Evolutionary conservation across 1,139 yeast species (phyloP).

Genomic region (Blastobotrys capitulatus): DNA sequence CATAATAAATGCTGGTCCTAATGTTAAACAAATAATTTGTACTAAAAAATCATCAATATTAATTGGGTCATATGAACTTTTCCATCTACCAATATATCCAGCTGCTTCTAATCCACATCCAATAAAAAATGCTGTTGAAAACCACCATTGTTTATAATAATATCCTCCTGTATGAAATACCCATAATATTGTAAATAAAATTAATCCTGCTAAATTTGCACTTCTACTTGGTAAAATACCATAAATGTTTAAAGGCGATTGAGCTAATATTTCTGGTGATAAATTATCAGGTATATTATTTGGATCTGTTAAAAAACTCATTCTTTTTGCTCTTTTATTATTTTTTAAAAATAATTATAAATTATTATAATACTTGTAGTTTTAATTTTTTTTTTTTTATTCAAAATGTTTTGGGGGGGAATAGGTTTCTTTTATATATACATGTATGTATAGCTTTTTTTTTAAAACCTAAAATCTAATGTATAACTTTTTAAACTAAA

Average conservation of each 20-base stretch:
- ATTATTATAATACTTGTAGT: neutral
- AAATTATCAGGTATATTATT: neutral
- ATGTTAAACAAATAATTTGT: conserved; percentile 66
- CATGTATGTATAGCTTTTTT: too few species aligned
- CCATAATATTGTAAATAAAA: conserved; percentile 44
- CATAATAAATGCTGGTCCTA: conserved; percentile 87
- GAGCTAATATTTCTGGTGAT: neutral
- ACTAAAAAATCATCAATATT: conserved; percentile 46
- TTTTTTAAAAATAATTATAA: neutral
- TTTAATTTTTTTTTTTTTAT: neutral
- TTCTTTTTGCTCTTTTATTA: neutral
- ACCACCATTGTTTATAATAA: conserved; percentile 67
- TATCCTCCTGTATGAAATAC: conserved; percentile 36
- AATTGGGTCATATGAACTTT: conserved; percentile 39
- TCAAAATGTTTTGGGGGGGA: too few species aligned
- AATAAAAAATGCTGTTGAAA: conserved; percentile 52
- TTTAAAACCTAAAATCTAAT: too few species aligned
- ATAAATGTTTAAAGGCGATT: conserved; percentile 28
- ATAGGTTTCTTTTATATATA: too few species aligned
- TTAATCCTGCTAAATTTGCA: conserved; percentile 48
- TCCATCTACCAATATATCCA: conserved; percentile 66
- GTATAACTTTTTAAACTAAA: too few species aligned
- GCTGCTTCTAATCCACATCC: conserved; percentile 59
- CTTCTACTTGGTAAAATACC: conserved; percentile 41
- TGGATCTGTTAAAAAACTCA: neutral